Base-by-base conservation (phyloP, 192 early-diverging fungal species). In the Helicostylum pulchrum region DNA sequence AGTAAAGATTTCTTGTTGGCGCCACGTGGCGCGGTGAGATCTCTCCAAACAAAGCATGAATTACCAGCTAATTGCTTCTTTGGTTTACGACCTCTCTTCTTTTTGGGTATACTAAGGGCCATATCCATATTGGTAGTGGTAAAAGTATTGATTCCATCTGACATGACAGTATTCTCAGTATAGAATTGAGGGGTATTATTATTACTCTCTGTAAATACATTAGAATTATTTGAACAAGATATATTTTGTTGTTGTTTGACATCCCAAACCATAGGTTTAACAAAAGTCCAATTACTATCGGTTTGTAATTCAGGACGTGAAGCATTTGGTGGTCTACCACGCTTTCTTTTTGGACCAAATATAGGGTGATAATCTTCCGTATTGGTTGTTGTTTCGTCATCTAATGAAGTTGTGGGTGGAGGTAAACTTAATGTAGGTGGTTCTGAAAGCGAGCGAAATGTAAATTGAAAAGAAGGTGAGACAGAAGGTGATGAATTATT, bases 11-110 rank as follows among this genome's bases (percentile, higher is more conserved):
- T 55, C 19, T 55, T 56, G 34, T 56, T 56, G 19, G 54, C 54
- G 2, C 54, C 54, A 39, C 61, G 61, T 32, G 61, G 45, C 2
- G 66, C 57, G 2, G 59, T 68, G 10, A 68, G 59, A 12, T 71
- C 69, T 39, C 57, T 50, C 69, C 69, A 71, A 20, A 71, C 63
- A 65, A 71, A 71, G 12, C 69, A 71, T 26, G 69, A 63, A 30
- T 71, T 64, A 32, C 69, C 69, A 36, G 55, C 62, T 31, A 71
- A 65, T 23, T 64, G 69, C 14, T 64, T 60, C 26, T 71, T 71
- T 14, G 69, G 63, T 54, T 71, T 71, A 17, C 69, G 54, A 1
- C 69, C 69, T 34, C 69, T 63, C 56, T 71, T 71, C 50, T 71
- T 71, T 20, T 57, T 47, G 19, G 69, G 69, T 46, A 65, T 65